phyloP scores from a whole-genome alignment of 176 grass and related monocot species.

The Oropetium thomaeum region DNA sequence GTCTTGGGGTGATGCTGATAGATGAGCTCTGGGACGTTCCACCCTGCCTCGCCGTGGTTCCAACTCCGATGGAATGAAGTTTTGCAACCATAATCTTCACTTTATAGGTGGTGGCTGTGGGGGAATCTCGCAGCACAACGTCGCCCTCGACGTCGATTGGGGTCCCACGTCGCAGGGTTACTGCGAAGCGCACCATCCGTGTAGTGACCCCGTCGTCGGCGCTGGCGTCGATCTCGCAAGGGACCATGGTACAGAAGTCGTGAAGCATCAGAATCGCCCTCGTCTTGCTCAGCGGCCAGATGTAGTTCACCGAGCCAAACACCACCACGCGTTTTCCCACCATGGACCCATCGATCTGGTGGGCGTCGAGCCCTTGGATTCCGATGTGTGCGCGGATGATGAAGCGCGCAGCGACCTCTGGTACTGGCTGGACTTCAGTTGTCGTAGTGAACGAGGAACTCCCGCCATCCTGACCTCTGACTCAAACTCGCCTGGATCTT shows the following conservation, averaged over 20 bases:
- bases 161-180: neutral
- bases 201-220: neutral
- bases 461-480: too few species aligned
- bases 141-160: neutral
- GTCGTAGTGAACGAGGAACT: too few species aligned
- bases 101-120: neutral
- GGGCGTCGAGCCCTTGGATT: too few species aligned
- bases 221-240: neutral
- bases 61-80: neutral
- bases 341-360: neutral
- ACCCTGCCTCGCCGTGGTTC: neutral
- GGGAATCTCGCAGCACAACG: neutral
- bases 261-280: neutral
- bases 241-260: neutral
- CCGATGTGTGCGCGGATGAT: too few species aligned
- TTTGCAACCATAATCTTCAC: constrained; percentile 6
- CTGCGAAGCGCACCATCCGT: constrained; percentile 16
- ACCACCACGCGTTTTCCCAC: neutral
- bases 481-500: too few species aligned
- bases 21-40: neutral
- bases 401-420: too few species aligned
- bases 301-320: neutral
- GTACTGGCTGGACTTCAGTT: too few species aligned
- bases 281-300: neutral
- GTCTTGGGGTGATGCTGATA: too few species aligned